Base-by-base conservation (phyloP, 116 monocot species). In the Iris pallida region DNA sequence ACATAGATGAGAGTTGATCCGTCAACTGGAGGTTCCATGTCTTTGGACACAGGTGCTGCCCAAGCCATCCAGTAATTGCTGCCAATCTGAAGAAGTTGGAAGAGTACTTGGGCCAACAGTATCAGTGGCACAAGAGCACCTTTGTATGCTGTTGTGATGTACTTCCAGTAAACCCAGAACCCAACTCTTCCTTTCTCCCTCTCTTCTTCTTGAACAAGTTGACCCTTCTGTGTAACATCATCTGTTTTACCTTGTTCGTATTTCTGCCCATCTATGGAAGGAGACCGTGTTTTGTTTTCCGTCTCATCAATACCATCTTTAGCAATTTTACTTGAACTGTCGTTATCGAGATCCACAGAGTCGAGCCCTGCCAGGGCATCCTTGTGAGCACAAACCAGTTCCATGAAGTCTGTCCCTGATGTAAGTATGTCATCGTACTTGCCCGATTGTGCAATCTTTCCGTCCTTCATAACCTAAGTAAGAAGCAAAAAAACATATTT, bases 11-110 rank as follows among this genome's bases (percentile, higher is more conserved):
- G 80, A 4, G 60, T 52, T 4, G 65, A 47, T 8, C 61, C 63
- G 53, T 46, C 78, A 1, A 90, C 83, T 9, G 78, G 90, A 75
- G 90, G 78, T 49, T 76, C 53, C 4, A 64, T 16, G 59, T 78
- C 90, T 53, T 75, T 71, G 0, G 86, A 79, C 1, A 71, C 75
- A 0, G 86, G 90, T 13, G 74, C 70, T 54, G 86, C 90, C 90
- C 82, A 86, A 11, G 83, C 86, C 90, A 90, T 86, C 90, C 86
- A 90, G 63, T 90, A 90, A 68, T 90, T 86, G 73, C 90, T 86
- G 57, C 66, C 86, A 15, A 90, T 81, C 45, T 86, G 86, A 55
- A 90, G 75, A 15, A 75, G 11, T 78, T 89, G 85, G 64, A 83
- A 90, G 20, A 78, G 57, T 46, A 81, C 71, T 58, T 90, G 81